These are phyloP conservation scores for Neofusicoccum cordaticola DNA, from an alignment of 2,329 filamentous ascomycete genomes.

Conservation along the genomic window DNA sequence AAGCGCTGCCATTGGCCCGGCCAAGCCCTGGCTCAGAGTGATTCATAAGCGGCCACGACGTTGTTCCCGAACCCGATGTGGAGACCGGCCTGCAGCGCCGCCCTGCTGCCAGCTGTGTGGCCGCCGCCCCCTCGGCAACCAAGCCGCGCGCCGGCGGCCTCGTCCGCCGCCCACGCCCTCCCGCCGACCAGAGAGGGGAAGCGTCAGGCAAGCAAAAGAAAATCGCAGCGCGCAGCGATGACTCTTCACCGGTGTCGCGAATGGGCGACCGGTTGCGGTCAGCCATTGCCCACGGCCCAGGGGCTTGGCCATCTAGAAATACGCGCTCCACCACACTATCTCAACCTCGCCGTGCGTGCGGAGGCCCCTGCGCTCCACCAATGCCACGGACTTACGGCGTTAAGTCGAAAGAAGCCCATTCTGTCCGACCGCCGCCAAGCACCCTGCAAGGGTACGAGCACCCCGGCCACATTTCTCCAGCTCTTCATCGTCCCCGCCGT, in stretches of 20 bases:
- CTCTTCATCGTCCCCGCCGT: background rate
- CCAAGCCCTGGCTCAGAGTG: background rate
- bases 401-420: background rate
- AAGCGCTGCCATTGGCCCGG: background rate
- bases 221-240: background rate
- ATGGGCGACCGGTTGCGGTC: background rate
- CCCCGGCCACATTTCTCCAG: conserved; percentile 7
- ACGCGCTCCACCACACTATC: conserved; percentile 3
- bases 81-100: background rate
- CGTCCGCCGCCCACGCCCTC: background rate
- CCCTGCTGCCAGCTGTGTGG: background rate
- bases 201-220: background rate
- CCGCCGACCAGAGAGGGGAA: background rate
- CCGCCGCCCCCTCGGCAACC: background rate
- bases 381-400: conserved; percentile 4
- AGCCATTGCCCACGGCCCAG: background rate
- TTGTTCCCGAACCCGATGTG: conserved; percentile 1
- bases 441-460: background rate
- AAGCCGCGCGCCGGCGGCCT: background rate
- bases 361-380: conserved; percentile 2
- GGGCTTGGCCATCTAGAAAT: conserved; percentile 1
- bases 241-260: background rate
- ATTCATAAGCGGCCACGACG: background rate
- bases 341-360: background rate
- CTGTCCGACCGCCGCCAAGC: background rate